Evolutionary conservation across 129 eudicot species (phyloP), one percentile per base, ranked within the genome.

Genomic region (Flaveria trinervia): DNA sequence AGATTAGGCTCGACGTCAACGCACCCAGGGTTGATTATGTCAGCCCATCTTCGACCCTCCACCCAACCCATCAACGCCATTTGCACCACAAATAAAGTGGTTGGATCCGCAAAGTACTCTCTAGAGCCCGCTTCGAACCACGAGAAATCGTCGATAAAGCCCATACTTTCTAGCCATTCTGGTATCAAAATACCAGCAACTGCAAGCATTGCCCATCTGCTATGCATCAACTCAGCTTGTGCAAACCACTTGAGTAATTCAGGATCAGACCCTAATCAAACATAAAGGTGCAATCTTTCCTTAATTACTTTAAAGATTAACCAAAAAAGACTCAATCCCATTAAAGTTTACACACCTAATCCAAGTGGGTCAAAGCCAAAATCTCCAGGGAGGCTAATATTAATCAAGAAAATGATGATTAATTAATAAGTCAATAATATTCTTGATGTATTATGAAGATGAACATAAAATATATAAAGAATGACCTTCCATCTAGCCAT

Each of bases 41-140:
- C 98, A 0, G 96, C 97, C 98, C 98, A 93, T 83, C 98, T 85
- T 54, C 97, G 83, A 9, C 97, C 97, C 84, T 93, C 97, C n/a
- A 87, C 97, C 96, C 96, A 93, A 16, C 96, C 97, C 96, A 93
- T 90, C 62, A 93, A 74, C 54, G 83, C 91, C 73, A 93, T 68
- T 56, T 93, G 96, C 33, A 86, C 91, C 74, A 93, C 84, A 17
- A 93, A 87, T 17, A 93, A 81, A 41, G 98, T 93, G 18, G 91
- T 84, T 8, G 98, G 84, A 81, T 89, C 97, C 2, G 98, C 86
- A 73, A 93, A 93, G 96, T 91, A 93, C 52, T 89, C 89, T 9
- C 85, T 71, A 1, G 89, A 77, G 10, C 98, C 98, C 4, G 97
- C 97, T 28, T 85, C 85, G 60, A 65, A 93, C 98, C 98, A 93